Evolutionary conservation across 805 yeast species (phyloP).

Genomic region (Lachancea sp.): DNA sequence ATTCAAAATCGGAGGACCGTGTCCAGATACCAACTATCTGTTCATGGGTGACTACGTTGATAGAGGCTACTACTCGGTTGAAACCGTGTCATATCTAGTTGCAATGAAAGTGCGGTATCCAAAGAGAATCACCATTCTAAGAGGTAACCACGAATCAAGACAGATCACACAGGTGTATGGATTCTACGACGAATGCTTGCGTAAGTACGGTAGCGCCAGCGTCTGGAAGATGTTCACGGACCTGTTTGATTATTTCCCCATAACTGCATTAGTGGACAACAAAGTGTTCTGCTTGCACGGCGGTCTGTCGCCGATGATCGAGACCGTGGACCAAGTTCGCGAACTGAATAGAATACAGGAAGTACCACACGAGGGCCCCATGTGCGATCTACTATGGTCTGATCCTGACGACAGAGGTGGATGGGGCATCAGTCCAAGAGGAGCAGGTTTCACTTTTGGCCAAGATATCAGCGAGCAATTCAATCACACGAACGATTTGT

Average conservation of each 20-base stretch:
- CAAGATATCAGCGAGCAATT: slow-evolving; percentile 91
- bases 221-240: slow-evolving; percentile 93
- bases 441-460: slow-evolving; percentile 98
- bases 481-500: slow-evolving; percentile 81
- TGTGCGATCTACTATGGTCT: slow-evolving; percentile 95
- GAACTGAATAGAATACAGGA: slow-evolving; percentile 88
- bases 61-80: slow-evolving; percentile 79
- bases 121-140: slow-evolving; percentile 78
- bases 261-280: slow-evolving; percentile 87
- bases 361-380: slow-evolving; percentile 96
- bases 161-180: slow-evolving; percentile 96
- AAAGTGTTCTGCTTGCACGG: slow-evolving; percentile 91
- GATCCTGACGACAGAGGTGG: slow-evolving; percentile 98
- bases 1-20: slow-evolving; percentile 89
- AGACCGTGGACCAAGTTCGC: slow-evolving; percentile 86
- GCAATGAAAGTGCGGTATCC: slow-evolving; percentile 93
- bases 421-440: slow-evolving; percentile 97
- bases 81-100: slow-evolving; percentile 80
- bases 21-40: slow-evolving; percentile 84
- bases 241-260: slow-evolving; percentile 86
- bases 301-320: slow-evolving; percentile 91
- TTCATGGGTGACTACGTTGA: slow-evolving; percentile 94
- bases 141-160: slow-evolving; percentile 94
- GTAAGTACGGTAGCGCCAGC: slow-evolving; percentile 86
- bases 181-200: slow-evolving; percentile 88